These are phyloP conservation scores for Epicoccum sorghinum DNA, from an alignment of 2,329 filamentous ascomycete species.

Conservation along the genomic window DNA sequence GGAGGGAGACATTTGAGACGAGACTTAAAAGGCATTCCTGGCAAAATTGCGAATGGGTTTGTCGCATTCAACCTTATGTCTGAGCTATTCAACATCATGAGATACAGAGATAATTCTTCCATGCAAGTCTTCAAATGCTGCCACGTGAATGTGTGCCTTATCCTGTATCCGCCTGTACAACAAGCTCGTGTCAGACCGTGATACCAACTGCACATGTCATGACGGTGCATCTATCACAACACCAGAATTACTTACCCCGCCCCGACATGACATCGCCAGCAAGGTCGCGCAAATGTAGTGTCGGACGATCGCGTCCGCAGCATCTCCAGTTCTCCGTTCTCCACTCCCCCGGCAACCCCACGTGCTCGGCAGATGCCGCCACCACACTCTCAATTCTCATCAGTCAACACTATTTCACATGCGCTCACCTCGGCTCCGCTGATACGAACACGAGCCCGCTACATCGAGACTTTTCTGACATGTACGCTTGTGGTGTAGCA, in stretches of 20 bases:
- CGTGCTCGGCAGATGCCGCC: neutral
- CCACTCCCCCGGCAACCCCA: conserved; percentile 2
- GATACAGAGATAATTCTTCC: neutral
- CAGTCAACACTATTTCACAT: conserved; percentile 6
- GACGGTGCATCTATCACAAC: neutral
- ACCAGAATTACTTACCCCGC: neutral
- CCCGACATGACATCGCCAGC: neutral
- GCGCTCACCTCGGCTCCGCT: conserved; percentile 8
- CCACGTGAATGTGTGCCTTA: neutral
- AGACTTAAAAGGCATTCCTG: conserved; percentile 5
- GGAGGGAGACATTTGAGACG: conserved; percentile 10
- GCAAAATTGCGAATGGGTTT: conserved; percentile 16
- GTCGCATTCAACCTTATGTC: neutral
- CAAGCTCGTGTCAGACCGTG: no score
- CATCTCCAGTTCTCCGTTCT: conserved; percentile 3
- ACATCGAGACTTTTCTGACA: neutral
- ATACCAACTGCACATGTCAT: neutral
- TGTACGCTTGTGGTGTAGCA: no score
- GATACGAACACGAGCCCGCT: neutral
- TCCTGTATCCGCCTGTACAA: no score
- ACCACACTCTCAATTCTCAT: conserved; percentile 1
- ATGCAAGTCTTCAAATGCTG: neutral
- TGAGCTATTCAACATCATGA: neutral
- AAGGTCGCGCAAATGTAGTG: neutral
- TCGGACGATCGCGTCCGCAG: conserved; percentile 1